Evolutionary conservation across 129 eudicot genomes (phyloP).

Genomic region (Calendula officinalis): DNA sequence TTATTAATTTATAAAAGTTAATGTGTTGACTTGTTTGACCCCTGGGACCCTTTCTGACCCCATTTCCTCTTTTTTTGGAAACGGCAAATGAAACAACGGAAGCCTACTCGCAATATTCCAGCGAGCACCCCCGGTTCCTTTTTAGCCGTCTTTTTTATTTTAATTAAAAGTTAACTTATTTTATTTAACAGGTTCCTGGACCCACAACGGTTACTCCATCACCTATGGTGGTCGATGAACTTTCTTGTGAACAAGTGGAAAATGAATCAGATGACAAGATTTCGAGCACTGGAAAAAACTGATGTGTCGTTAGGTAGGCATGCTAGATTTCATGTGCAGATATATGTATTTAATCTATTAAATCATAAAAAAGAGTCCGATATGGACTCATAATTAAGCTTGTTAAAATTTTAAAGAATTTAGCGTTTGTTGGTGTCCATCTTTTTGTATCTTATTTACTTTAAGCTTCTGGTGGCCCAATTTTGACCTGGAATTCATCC

Average conservation of each 20-base stretch:
- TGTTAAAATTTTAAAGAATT: conserved; percentile 15
- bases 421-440: conserved; percentile 29
- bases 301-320: conserved; percentile 36
- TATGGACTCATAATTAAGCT: conserved; percentile 20
- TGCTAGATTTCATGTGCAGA: conserved; percentile 22
- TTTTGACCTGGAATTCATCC: conserved; percentile 35
- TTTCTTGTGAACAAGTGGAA: conserved; percentile 33
- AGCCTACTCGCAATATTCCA: too few relatives aligned
- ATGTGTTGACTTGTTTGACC: too few relatives aligned
- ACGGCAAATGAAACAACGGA: too few relatives aligned
- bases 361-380: conserved; percentile 12
- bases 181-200: conserved; percentile 45
- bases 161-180: conserved; percentile 5
- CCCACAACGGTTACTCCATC: conserved; percentile 26
- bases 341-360: conserved; percentile 21
- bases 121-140: too few relatives aligned
- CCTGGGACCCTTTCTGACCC: too few relatives aligned
- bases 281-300: conserved; percentile 34
- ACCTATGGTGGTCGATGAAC: conserved; percentile 32
- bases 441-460: conserved; percentile 18
- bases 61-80: too few relatives aligned
- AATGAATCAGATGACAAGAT: conserved; percentile 43
- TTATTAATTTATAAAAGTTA: background rate
- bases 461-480: conserved; percentile 27
- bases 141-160: too few relatives aligned